Percentiles rank a stretch among this genome's conserved stretches.
phyloP scores from a whole-genome alignment of 345 rosid genomes.

The Acer saccharum region DNA sequence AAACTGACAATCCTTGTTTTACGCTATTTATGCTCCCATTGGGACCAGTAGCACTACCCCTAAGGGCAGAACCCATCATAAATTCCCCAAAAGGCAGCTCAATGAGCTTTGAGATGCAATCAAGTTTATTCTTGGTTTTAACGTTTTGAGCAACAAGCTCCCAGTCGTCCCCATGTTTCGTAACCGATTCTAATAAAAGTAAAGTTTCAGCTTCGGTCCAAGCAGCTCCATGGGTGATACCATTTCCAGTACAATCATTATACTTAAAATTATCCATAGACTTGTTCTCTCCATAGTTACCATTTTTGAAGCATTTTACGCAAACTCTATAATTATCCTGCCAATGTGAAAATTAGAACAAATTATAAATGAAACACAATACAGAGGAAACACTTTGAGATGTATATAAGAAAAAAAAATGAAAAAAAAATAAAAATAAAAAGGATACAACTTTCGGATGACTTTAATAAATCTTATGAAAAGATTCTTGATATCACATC shows the following conservation, averaged over 20 bases:
- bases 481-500: not conserved
- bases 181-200: slow-evolving; percentile 74
- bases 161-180: slow-evolving; percentile 89
- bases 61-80: slow-evolving; percentile 46
- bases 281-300: slow-evolving; percentile 62
- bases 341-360: slow-evolving; percentile 17
- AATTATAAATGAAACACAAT: not conserved
- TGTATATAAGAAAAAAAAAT: not conserved
- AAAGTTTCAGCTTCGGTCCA: slow-evolving; percentile 93
- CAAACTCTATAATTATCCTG: slow-evolving; percentile 60
- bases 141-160: slow-evolving; percentile 84
- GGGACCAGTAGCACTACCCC: slow-evolving; percentile 29
- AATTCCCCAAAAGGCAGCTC: slow-evolving; percentile 90
- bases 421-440: not conserved
- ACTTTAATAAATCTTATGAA: not conserved
- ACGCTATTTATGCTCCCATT: slow-evolving; percentile 22
- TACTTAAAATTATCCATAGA: slow-evolving; percentile 59
- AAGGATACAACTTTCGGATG: not conserved
- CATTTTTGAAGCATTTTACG: slow-evolving; percentile 59
- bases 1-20: slow-evolving; percentile 32
- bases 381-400: not conserved
- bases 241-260: slow-evolving; percentile 29
- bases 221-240: slow-evolving; percentile 33
- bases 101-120: slow-evolving; percentile 81
- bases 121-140: slow-evolving; percentile 68